A percentile compares a stretch with the other conserved stretches of the same genome.
Evolutionary conservation across 805 yeast genomes (phyloP).

Genomic region (Grigorovia transvaalensis): DNA sequence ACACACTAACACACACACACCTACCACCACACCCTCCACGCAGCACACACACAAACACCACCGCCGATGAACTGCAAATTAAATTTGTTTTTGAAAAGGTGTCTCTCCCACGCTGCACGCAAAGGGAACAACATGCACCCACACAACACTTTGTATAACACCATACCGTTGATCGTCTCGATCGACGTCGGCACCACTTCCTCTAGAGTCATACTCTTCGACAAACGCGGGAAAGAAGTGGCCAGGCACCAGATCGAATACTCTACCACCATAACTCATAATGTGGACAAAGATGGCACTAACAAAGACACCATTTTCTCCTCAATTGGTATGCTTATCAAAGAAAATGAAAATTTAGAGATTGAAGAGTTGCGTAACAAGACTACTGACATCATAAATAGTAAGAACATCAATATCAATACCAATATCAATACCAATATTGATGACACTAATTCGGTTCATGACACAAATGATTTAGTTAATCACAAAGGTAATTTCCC

Average conservation of each 20-base stretch:
- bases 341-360: conserved; percentile 46
- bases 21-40: neutral
- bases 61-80: neutral
- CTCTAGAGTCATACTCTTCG: conserved; percentile 76
- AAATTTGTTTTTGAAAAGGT: neutral
- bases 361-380: conserved; percentile 44
- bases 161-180: conserved; percentile 45
- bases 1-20: too few relatives aligned
- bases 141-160: neutral
- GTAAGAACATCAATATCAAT: too few relatives aligned
- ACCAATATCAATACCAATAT: too few relatives aligned
- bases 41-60: neutral
- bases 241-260: conserved; percentile 88
- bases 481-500: neutral
- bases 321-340: conserved; percentile 64
- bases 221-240: conserved; percentile 60
- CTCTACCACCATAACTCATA: conserved; percentile 55
- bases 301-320: conserved; percentile 45
- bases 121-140: neutral
- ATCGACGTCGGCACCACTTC: conserved; percentile 90
- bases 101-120: neutral
- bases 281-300: conserved; percentile 5
- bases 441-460: neutral
- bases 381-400: neutral
- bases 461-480: neutral